Percentiles rank a stretch among this genome's conserved stretches.
Conservation (phyloP, 768 basidiomycete genomes). For the Tulasnella sp. region DNA sequence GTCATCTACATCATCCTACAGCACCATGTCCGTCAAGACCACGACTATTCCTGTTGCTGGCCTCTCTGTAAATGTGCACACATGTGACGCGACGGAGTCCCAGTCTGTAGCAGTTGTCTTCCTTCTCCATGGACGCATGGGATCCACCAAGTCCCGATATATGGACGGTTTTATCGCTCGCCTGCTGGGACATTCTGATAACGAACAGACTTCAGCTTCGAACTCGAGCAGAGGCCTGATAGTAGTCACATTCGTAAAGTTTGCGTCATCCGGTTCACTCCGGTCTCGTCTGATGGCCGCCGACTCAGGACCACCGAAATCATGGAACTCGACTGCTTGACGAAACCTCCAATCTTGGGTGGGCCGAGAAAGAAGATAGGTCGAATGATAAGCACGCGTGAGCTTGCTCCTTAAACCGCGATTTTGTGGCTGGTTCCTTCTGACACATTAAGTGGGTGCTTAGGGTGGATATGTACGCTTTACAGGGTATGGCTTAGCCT, state of each 20-base stretch:
- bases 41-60: constrained; percentile 10
- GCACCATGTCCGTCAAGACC: constrained; percentile 3
- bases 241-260: constrained; percentile 42
- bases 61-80: constrained; percentile 9
- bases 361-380: constrained; percentile 31
- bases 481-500: constrained; percentile 34
- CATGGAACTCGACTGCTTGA: constrained; percentile 41
- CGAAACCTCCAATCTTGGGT: constrained; percentile 34
- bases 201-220: background rate
- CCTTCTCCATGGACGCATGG: constrained; percentile 43
- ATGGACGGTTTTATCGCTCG: constrained; percentile 33
- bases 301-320: constrained; percentile 45
- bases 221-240: constrained; percentile 31
- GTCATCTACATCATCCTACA: background rate
- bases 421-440: background rate
- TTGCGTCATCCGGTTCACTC: background rate
- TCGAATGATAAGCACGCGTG: constrained; percentile 42
- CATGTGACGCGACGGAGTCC: background rate
- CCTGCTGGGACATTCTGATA: constrained; percentile 30
- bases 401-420: constrained; percentile 22
- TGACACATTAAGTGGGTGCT: constrained; percentile 4
- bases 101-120: constrained; percentile 35
- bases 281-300: background rate
- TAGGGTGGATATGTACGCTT: constrained; percentile 44
- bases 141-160: constrained; percentile 27